phyloP scores from a whole-genome alignment of 805 yeast genomes.

The Wickerhamiella domercqiae region DNA sequence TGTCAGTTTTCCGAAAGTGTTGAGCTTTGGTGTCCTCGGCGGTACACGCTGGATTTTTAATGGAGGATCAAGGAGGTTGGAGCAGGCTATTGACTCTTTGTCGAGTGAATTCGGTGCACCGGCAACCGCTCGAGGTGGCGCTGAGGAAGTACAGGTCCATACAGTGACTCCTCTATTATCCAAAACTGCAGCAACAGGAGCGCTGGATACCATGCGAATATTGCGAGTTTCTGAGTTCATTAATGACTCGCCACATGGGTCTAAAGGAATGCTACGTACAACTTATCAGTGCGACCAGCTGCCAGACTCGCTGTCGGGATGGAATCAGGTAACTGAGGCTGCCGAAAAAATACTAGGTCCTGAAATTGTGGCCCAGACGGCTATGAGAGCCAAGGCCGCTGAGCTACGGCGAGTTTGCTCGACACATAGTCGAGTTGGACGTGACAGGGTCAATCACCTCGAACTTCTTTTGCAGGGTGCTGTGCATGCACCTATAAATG shows the following conservation, averaged over 20 bases:
- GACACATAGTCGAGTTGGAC: not conserved
- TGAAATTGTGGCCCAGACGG: not conserved
- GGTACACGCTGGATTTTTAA: not conserved
- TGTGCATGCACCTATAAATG: constrained; percentile 1
- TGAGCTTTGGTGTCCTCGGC: not conserved
- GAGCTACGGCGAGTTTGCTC: not conserved
- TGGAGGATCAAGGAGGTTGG: not conserved
- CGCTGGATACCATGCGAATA: not conserved
- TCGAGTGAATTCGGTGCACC: not conserved
- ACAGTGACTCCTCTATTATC: no score
- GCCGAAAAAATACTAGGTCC: not conserved
- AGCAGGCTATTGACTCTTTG: not conserved
- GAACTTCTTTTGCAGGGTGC: not conserved
- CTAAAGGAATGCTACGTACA: not conserved
- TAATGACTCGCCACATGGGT: not conserved
- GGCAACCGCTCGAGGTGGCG: not conserved
- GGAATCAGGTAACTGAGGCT: not conserved
- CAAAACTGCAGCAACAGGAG: not conserved
- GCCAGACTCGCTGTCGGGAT: not conserved
- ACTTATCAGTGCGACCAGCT: not conserved
- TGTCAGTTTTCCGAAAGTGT: not conserved
- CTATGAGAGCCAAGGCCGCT: not conserved
- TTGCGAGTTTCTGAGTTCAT: not conserved
- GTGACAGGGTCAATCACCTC: not conserved
- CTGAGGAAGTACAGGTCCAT: not conserved